A percentile compares a stretch with the other conserved stretches of the same genome.
These are phyloP conservation scores for Juglanconis oblonga DNA, from an alignment of 2,329 filamentous ascomycete species.

Conservation along the genomic window DNA sequence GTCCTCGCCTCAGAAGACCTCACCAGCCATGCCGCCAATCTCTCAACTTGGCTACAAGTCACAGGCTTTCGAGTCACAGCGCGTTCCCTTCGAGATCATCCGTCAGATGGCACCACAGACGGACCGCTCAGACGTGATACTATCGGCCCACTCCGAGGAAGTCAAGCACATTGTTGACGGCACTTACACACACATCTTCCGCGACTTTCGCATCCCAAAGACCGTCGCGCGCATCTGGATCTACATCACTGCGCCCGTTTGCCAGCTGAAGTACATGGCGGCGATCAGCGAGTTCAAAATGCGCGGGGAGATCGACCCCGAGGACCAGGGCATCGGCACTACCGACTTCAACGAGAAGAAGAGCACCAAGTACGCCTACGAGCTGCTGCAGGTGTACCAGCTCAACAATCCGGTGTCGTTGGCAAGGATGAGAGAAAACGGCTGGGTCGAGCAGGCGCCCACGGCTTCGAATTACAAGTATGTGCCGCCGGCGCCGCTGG, in stretches of 20 bases:
- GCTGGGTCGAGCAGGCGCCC: slow-evolving; percentile 51
- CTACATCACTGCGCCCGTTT: slow-evolving; percentile 46
- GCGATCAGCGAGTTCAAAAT: slow-evolving; percentile 44
- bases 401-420: slow-evolving; percentile 58
- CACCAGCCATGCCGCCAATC: slow-evolving; percentile 17
- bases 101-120: slow-evolving; percentile 45
- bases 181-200: slow-evolving; percentile 52
- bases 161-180: slow-evolving; percentile 49
- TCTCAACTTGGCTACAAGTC: slow-evolving; percentile 29
- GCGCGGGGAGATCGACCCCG: slow-evolving; percentile 45
- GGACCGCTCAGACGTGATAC: slow-evolving; percentile 51
- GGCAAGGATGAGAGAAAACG: slow-evolving; percentile 49
- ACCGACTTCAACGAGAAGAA: slow-evolving; percentile 45
- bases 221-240: slow-evolving; percentile 62
- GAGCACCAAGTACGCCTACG: slow-evolving; percentile 46
- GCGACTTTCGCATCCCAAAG: slow-evolving; percentile 52
- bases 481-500: slow-evolving; percentile 55
- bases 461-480: slow-evolving; percentile 43
- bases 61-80: slow-evolving; percentile 45
- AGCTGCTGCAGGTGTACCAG: slow-evolving; percentile 57
- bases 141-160: slow-evolving; percentile 45
- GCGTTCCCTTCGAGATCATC: slow-evolving; percentile 49
- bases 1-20: slow-evolving; percentile 20
- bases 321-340: slow-evolving; percentile 45
- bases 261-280: slow-evolving; percentile 58